These are phyloP conservation scores for Telfairia occidentalis DNA, from an alignment of 331 rosid genomes.

Conservation along the genomic window DNA sequence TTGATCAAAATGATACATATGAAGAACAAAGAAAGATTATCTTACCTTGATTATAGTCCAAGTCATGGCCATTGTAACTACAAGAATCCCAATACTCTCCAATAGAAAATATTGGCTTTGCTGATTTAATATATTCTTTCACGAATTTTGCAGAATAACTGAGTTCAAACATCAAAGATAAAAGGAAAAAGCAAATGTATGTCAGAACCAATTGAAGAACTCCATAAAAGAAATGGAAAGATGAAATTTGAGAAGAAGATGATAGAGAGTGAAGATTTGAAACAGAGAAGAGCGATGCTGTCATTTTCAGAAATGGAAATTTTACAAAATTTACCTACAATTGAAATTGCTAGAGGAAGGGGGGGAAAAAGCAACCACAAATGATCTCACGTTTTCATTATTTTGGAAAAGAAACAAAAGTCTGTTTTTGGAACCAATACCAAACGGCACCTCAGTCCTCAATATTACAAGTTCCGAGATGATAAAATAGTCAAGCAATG, in stretches of 20 bases:
- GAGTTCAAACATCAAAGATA: constrained; percentile 6
- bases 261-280: background rate
- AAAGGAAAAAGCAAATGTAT: background rate
- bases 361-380: background rate
- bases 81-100: constrained; percentile 94
- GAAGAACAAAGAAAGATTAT: background rate
- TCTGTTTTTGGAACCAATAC: background rate
- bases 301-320: background rate
- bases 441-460: background rate
- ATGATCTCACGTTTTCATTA: background rate
- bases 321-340: background rate
- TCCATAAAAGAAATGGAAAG: background rate
- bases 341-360: background rate
- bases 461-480: background rate
- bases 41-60: constrained; percentile 87
- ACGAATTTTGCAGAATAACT: constrained; percentile 75
- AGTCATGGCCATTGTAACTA: constrained; percentile 41
- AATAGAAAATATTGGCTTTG: constrained; percentile 67
- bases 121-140: constrained; percentile 74
- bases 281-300: background rate
- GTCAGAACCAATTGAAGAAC: background rate
- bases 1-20: background rate
- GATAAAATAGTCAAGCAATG: background rate
- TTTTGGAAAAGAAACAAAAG: background rate
- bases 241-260: background rate